These are phyloP conservation scores for Quercus parvula DNA, from an alignment of 306 rosid species.

Conservation along the genomic window DNA sequence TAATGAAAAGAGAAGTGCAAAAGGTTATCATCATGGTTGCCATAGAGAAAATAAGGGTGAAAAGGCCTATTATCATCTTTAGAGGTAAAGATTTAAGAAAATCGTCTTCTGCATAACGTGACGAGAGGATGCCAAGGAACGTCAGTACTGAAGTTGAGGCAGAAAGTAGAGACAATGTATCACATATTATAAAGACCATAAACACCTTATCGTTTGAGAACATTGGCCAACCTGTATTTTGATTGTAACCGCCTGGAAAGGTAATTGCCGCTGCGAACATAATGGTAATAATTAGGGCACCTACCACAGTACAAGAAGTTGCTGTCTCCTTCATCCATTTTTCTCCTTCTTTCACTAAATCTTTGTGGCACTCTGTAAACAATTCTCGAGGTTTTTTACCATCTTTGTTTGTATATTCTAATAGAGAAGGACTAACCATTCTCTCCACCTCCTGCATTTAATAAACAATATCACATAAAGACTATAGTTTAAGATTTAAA, in stretches of 20 bases:
- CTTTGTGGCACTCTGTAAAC: neutral
- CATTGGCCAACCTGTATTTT: neutral
- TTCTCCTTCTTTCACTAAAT: neutral
- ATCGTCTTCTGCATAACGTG: neutral
- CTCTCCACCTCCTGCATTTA: too few species aligned
- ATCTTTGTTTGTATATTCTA: too few species aligned
- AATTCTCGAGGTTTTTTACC: too few species aligned
- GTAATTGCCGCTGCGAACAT: neutral
- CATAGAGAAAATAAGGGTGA: too few species aligned
- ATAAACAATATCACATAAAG: too few species aligned
- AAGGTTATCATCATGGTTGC: too few species aligned
- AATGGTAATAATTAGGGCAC: neutral
- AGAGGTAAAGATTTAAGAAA: too few species aligned
- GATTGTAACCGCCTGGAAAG: neutral
- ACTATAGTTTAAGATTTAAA: too few species aligned
- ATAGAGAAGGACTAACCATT: too few species aligned
- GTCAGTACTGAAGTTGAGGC: neutral
- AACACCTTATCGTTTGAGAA: neutral
- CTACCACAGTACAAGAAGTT: neutral
- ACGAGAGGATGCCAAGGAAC: neutral
- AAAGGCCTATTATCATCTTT: neutral
- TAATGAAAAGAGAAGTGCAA: too few species aligned
- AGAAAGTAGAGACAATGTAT: too few species aligned
- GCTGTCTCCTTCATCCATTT: neutral
- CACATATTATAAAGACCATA: too few species aligned